phyloP scores from a whole-genome alignment of 768 basidiomycete species.

The Macrocybe gigantea region DNA sequence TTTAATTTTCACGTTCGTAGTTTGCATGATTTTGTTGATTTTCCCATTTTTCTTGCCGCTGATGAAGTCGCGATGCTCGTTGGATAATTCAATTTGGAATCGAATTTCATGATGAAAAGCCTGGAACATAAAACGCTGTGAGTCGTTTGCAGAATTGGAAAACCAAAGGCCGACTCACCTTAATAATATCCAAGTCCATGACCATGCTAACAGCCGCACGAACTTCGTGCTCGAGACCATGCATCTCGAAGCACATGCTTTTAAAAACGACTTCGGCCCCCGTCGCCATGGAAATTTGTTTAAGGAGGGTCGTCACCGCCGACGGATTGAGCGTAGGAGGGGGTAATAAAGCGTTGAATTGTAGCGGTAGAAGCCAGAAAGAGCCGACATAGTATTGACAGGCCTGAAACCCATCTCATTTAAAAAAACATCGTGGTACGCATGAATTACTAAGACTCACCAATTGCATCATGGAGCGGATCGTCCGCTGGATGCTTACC shows the following conservation, averaged over 20 bases:
- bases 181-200: conserved; percentile 86
- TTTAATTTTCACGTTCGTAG: conserved; percentile 95
- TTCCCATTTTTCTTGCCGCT: conserved; percentile 99
- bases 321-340: conserved; percentile 75
- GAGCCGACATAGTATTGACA: conserved; percentile 96
- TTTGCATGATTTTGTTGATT: conserved; percentile 99
- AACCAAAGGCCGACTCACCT: conserved; percentile 41
- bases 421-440: background rate
- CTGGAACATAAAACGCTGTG: conserved; percentile 29
- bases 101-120: conserved; percentile 95
- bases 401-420: conserved; percentile 44
- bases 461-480: conserved; percentile 90
- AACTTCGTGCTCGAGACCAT: conserved; percentile 90
- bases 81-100: conserved; percentile 96
- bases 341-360: conserved; percentile 88
- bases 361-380: conserved; percentile 91
- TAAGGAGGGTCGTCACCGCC: conserved; percentile 79
- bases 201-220: conserved; percentile 80
- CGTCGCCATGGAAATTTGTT: conserved; percentile 79
- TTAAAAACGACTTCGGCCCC: conserved; percentile 97
- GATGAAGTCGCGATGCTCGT: conserved; percentile 98
- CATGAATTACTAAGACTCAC: conserved; percentile 40
- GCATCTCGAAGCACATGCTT: conserved; percentile 96
- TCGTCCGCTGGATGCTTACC: conserved; percentile 91
- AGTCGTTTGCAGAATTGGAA: conserved; percentile 1